A percentile compares a stretch with the other conserved stretches of the same genome.
These are phyloP conservation scores for Hibiscus trionum DNA, from an alignment of 345 rosid genomes.

Conservation along the genomic window DNA sequence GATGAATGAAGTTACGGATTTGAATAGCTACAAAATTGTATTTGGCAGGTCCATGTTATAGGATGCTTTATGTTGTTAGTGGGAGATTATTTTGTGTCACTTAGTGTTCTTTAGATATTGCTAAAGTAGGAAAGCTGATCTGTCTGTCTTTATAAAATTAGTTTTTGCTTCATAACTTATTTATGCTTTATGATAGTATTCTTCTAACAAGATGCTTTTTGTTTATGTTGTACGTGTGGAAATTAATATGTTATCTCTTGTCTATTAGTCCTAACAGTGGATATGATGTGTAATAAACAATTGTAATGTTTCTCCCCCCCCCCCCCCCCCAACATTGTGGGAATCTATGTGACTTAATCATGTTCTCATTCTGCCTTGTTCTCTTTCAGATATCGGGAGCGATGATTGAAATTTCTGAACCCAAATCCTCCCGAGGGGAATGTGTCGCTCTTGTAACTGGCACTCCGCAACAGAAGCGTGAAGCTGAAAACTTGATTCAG, in stretches of 20 bases:
- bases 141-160: not conserved
- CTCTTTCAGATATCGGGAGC: constrained; percentile 96
- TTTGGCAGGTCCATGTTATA: not conserved
- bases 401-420: constrained; percentile 75
- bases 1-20: not conserved
- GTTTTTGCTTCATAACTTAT: too few species aligned
- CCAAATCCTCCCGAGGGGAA: constrained; percentile 69
- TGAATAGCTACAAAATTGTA: not conserved
- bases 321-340: not conserved
- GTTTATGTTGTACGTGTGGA: not conserved
- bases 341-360: not conserved
- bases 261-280: not conserved
- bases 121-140: not conserved
- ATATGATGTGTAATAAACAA: not conserved
- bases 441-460: constrained; percentile 83
- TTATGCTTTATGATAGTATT: not conserved
- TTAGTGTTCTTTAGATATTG: not conserved
- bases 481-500: constrained; percentile 92
- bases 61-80: not conserved
- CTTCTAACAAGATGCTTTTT: not conserved
- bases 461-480: constrained; percentile 79
- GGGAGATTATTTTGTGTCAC: not conserved
- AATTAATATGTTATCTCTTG: not conserved
- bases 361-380: constrained; percentile 13
- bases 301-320: not conserved